These are phyloP conservation scores for Leishmania major DNA, from an alignment of 208 protist genomes.

Conservation along the genomic window DNA sequence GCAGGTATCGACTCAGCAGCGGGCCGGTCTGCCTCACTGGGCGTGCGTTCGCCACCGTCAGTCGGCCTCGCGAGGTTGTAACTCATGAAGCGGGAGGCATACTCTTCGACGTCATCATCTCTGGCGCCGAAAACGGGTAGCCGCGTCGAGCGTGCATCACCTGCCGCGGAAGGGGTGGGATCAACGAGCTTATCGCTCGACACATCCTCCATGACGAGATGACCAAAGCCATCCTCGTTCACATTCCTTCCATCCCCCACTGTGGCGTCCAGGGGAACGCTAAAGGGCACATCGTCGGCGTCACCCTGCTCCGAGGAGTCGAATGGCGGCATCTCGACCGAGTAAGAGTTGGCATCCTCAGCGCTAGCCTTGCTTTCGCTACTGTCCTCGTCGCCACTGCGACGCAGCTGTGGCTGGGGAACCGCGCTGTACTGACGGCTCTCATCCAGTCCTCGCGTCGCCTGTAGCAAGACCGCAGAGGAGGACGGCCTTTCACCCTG, in stretches of 20 bases:
- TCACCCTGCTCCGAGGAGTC: background rate
- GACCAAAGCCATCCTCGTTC: background rate
- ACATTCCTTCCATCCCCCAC: background rate
- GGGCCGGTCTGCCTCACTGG: background rate
- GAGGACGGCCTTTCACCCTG: background rate
- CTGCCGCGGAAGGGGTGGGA: background rate
- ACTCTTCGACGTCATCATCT: background rate
- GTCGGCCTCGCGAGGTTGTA: background rate
- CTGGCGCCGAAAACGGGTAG: background rate
- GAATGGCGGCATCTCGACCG: background rate
- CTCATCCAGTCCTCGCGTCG: background rate
- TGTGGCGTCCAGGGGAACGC: background rate
- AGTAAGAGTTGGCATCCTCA: background rate
- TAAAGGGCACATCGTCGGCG: background rate
- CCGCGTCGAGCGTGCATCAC: background rate
- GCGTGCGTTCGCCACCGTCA: background rate
- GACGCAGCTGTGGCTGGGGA: background rate
- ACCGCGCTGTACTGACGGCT: background rate
- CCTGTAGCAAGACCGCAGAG: background rate
- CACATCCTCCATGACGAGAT: slow-evolving; percentile 23
- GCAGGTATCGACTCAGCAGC: background rate
- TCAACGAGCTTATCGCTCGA: slow-evolving; percentile 7
- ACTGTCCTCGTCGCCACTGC: background rate
- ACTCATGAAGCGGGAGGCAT: background rate
- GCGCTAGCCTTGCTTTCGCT: background rate